These are phyloP conservation scores for Oryza meyeriana DNA, from an alignment of 176 grass and related monocot genomes.

Conservation along the genomic window DNA sequence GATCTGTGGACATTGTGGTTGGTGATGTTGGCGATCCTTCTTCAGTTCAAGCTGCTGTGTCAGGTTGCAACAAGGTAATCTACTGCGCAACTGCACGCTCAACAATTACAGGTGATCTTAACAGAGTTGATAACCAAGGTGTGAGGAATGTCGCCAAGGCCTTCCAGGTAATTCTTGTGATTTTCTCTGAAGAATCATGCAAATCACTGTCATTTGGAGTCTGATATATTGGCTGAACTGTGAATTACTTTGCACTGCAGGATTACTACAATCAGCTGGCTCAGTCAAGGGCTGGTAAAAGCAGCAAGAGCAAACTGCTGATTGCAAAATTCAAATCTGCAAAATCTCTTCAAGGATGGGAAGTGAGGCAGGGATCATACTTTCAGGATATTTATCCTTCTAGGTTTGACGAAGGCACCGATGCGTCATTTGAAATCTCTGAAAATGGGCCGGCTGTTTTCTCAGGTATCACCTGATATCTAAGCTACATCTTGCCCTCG, in stretches of 20 bases:
- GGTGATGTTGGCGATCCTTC: constrained; percentile 86
- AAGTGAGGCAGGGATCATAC: constrained; percentile 75
- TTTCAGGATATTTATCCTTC: constrained; percentile 61
- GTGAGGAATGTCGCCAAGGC: constrained; percentile 82
- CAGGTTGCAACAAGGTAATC: constrained; percentile 90
- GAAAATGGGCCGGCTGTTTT: constrained; percentile 65
- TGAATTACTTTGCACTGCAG: constrained; percentile 34
- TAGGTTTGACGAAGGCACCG: constrained; percentile 71
- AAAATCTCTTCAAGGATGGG: constrained; percentile 72
- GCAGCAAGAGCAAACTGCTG: constrained; percentile 96
- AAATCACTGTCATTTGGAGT: neutral
- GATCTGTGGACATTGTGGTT: constrained; percentile 70
- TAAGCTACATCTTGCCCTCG: neutral
- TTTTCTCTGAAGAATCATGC: neutral
- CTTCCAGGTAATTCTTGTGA: constrained; percentile 65
- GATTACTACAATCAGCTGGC: constrained; percentile 93
- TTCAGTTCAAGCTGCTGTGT: constrained; percentile 61
- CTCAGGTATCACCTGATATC: constrained; percentile 46
- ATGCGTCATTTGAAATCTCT: constrained; percentile 78
- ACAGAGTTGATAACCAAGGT: constrained; percentile 91
- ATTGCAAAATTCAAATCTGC: constrained; percentile 91
- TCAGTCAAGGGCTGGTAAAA: constrained; percentile 91
- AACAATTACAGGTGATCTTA: constrained; percentile 87
- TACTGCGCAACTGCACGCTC: constrained; percentile 93
- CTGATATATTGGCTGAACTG: neutral